Base-by-base conservation (phyloP, 192 early-diverging fungal genomes). In the Umbelopsis isabellina region DNA sequence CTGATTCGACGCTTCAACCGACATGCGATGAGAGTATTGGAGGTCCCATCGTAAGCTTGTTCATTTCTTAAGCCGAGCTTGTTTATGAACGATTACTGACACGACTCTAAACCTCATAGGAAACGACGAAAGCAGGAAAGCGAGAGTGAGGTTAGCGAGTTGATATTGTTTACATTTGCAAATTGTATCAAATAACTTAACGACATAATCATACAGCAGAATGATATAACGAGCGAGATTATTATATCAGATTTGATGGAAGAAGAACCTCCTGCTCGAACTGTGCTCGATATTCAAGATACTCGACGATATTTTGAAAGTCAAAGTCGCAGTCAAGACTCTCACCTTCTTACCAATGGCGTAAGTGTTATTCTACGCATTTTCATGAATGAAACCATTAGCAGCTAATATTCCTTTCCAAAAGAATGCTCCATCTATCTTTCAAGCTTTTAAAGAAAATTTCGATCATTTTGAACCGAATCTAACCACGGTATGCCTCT, bases 1-100 rank as follows among this genome's bases (percentile, higher is more conserved):
- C 81, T 98, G 20, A 91, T 98, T 66, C 77, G 94, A 50, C 77
- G 91, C 25, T 94, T 95, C 74, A 98, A 98, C 72, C 89, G 93
- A 49, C 95, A 97, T 68, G 93, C 94, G 4, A 87, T 91, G 75
- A 80, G 90, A 7, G 91, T 97, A 3, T 75, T 98, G 11, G 86
- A 92, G 50, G 65, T 68, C 25, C 68, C 55, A 27, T n/a, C 46
- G 68, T 67, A 79, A 69, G 45, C 13, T 15, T 61, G 2, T 35
- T 18, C 0, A 0, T 8, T 52, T 52, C 2, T 12, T 25, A 4
- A 7, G 0, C 1, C 4, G 22, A 11, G 4, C 21, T 25, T 21
- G 4, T 23, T 1, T 25, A 5, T 10, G 23, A 25, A 52, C 25
- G n/a, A 21, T 52, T 52, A 52, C 21, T 25, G 9, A 25, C 37